Evolutionary conservation across 176 grass and related monocot genomes (phyloP).

Genomic region (Carex myosuroides): DNA sequence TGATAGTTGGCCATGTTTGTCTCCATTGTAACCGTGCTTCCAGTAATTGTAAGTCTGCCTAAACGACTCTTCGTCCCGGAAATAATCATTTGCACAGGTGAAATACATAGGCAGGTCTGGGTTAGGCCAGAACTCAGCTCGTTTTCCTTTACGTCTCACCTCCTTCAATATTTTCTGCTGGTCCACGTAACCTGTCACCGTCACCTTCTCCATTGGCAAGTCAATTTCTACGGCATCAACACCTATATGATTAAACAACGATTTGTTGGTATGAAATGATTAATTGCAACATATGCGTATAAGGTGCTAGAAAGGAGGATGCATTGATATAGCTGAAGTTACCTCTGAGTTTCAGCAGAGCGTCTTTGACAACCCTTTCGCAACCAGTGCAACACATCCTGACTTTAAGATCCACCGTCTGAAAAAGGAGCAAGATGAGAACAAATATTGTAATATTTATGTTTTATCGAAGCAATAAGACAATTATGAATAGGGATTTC

Average conservation of each 20-base stretch:
- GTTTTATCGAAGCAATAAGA: too few relatives aligned
- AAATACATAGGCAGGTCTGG: constrained; percentile 62
- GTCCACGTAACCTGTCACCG: constrained; percentile 92
- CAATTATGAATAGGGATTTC: not conserved
- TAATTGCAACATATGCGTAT: not conserved
- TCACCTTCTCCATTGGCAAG: constrained; percentile 93
- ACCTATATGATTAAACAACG: constrained; percentile 13
- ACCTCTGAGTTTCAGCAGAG: constrained; percentile 54
- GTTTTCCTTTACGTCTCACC: constrained; percentile 82
- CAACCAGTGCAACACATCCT: constrained; percentile 95
- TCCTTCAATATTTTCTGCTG: constrained; percentile 78
- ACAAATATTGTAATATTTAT: not conserved
- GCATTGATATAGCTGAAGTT: not conserved
- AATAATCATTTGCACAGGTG: constrained; percentile 76
- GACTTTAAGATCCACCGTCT: constrained; percentile 97
- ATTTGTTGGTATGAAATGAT: not conserved
- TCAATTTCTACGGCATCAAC: constrained; percentile 86
- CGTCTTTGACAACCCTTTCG: constrained; percentile 82
- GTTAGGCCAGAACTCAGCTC: constrained; percentile 98
- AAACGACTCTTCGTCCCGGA: constrained; percentile 83
- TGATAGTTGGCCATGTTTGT: constrained; percentile 70
- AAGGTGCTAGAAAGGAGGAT: not conserved
- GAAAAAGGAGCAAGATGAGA: not conserved
- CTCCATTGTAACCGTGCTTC: constrained; percentile 88
- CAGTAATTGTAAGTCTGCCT: constrained; percentile 89